Percentiles rank a stretch among this genome's conserved stretches.
Conservation (phyloP, 2,329 filamentous ascomycete species). For the Teratosphaeria epicoccoides region DNA sequence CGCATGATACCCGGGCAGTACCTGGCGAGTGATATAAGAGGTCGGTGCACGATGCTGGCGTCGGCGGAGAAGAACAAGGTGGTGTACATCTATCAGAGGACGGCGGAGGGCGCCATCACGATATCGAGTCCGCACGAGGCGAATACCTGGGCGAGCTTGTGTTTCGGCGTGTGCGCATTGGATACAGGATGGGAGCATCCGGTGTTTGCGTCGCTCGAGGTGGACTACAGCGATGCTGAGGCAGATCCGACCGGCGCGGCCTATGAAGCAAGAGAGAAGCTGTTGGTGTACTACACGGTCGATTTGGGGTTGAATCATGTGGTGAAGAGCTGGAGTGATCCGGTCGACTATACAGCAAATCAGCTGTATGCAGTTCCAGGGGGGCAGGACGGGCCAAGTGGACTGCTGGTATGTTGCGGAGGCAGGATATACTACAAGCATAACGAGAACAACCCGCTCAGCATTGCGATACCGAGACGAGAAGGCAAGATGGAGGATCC, state of each 20-base stretch:
- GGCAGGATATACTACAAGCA: slow-evolving; percentile 96
- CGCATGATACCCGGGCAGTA: slow-evolving; percentile 94
- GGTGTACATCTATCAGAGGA: slow-evolving; percentile 94
- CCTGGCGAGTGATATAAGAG: slow-evolving; percentile 88
- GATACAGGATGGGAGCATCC: slow-evolving; percentile 97
- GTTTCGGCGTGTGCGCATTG: slow-evolving; percentile 75
- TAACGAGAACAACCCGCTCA: slow-evolving; percentile 81
- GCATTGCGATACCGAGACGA: slow-evolving; percentile 78
- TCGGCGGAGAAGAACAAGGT: slow-evolving; percentile 98
- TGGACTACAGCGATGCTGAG: slow-evolving; percentile 85
- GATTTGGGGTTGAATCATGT: slow-evolving; percentile 96
- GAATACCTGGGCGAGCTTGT: slow-evolving; percentile 82
- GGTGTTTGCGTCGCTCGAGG: slow-evolving; percentile 86
- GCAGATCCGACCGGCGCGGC: slow-evolving; percentile 81
- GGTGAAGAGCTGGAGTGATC: slow-evolving; percentile 89
- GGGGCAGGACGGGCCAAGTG: slow-evolving; percentile 84
- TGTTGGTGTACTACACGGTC: slow-evolving; percentile 92
- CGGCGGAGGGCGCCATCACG: slow-evolving; percentile 84
- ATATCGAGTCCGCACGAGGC: slow-evolving; percentile 96
- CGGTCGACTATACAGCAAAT: slow-evolving; percentile 79
- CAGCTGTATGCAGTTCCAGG: slow-evolving; percentile 93
- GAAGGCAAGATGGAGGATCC: slow-evolving; percentile 86
- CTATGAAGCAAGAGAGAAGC: slow-evolving; percentile 71
- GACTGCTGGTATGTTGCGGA: slow-evolving; percentile 87
- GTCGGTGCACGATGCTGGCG: slow-evolving; percentile 85